Percentiles rank a stretch among this genome's conserved stretches.
phyloP scores from a whole-genome alignment of 1,284 basidiomycete species.

The Tranzscheliella williamsii region DNA sequence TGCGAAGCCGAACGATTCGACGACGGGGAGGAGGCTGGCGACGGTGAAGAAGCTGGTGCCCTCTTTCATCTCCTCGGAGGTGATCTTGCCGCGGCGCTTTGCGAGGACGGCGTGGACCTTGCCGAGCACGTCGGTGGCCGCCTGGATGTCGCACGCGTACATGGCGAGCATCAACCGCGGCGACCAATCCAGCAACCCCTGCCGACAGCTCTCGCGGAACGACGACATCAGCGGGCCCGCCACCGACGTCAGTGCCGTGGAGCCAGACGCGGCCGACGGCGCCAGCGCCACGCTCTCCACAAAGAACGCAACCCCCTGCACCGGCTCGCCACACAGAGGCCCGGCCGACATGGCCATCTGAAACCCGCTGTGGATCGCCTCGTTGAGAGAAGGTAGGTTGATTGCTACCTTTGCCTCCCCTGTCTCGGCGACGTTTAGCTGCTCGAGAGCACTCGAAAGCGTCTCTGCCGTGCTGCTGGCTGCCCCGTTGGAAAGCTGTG shows the following conservation, averaged over 20 bases:
- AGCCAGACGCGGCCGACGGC: constrained; percentile 62
- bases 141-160: constrained; percentile 99
- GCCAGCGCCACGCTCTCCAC: constrained; percentile 70
- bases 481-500: not conserved
- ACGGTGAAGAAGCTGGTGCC: constrained; percentile 94
- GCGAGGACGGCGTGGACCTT: constrained; percentile 97
- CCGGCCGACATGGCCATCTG: constrained; percentile 92
- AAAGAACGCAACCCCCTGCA: constrained; percentile 89
- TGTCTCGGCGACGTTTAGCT: constrained; percentile 10
- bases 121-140: constrained; percentile 93
- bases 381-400: constrained; percentile 36
- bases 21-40: constrained; percentile 86
- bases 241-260: constrained; percentile 72
- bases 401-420: not conserved
- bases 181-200: constrained; percentile 92
- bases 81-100: constrained; percentile 83
- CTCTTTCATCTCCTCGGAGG: constrained; percentile 98
- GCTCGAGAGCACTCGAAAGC: constrained; percentile 19
- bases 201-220: constrained; percentile 83
- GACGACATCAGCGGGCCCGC: constrained; percentile 86
- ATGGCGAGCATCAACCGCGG: constrained; percentile 95
- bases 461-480: not conserved
- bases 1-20: constrained; percentile 96
- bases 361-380: constrained; percentile 83
- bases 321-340: constrained; percentile 90